phyloP scores from a whole-genome alignment of 1,284 basidiomycete species.

The Boletus subluridellus region DNA sequence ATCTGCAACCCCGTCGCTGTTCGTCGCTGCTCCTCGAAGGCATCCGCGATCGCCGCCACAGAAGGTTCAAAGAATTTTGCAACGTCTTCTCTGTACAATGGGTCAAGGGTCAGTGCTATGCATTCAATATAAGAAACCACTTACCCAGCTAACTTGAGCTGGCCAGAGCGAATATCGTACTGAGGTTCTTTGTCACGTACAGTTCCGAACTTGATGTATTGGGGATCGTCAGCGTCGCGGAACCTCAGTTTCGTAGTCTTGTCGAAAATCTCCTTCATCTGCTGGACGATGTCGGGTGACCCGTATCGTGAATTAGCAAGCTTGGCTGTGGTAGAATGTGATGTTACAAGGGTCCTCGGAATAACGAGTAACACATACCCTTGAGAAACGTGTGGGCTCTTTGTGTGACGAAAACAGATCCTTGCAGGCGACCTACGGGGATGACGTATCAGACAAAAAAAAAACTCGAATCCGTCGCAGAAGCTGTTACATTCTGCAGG shows the following conservation, averaged over 20 bases:
- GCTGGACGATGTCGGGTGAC: conserved; percentile 34
- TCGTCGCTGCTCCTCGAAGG: too few species aligned
- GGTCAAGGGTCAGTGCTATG: neutral
- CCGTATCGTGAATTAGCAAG: conserved; percentile 32
- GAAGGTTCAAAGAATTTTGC: too few species aligned
- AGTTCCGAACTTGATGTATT: conserved; percentile 48
- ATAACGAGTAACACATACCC: neutral
- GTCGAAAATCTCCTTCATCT: too few species aligned
- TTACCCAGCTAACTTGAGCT: conserved; percentile 37
- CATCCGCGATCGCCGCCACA: too few species aligned
- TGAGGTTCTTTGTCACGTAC: conserved; percentile 37
- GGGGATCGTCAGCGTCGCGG: conserved; percentile 30
- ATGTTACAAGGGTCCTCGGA: conserved; percentile 2
- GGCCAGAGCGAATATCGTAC: too few species aligned
- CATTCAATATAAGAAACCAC: neutral
- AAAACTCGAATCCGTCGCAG: fast-evolving
- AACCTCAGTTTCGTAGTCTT: too few species aligned
- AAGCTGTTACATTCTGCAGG: too few species aligned
- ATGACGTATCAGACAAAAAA: neutral
- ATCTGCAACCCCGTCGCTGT: conserved; percentile 12
- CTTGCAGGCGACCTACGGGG: conserved; percentile 31
- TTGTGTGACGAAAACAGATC: conserved; percentile 15
- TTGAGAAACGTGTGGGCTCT: too few species aligned
- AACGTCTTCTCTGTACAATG: conserved; percentile 6
- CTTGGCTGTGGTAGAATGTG: conserved; percentile 8